These are phyloP conservation scores for Chytriomyces sp. DNA, from an alignment of 192 early-diverging fungal genomes.

Conservation along the genomic window DNA sequence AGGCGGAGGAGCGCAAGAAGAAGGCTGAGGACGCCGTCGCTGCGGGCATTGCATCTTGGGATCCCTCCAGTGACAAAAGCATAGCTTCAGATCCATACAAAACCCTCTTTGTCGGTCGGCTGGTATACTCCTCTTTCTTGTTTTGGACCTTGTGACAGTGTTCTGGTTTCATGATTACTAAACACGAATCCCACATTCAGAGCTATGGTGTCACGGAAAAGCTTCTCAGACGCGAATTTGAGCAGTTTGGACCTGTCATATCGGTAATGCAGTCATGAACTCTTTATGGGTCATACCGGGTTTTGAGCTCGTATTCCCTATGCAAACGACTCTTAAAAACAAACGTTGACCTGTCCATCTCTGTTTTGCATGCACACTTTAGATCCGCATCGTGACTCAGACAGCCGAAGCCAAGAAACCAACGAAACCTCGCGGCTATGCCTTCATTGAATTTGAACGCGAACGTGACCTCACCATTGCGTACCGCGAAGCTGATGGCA, in stretches of 20 bases:
- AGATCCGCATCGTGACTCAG: conserved; percentile 74
- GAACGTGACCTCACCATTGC: conserved; percentile 84
- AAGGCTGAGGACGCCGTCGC: conserved; percentile 67
- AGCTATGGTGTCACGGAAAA: conserved; percentile 78
- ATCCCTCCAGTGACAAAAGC: conserved; percentile 74
- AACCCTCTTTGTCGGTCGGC: conserved; percentile 84
- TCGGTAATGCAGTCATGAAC: conserved; percentile 55
- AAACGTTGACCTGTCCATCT: not conserved
- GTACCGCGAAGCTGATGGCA: conserved; percentile 86
- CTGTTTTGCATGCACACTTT: not conserved
- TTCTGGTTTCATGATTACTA: not conserved
- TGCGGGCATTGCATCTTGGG: conserved; percentile 63
- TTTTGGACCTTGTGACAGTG: not conserved
- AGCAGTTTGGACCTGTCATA: conserved; percentile 79
- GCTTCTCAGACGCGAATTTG: conserved; percentile 76
- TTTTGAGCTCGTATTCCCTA: not conserved
- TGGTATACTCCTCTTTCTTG: conserved; percentile 53
- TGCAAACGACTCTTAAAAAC: not conserved
- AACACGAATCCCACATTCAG: conserved; percentile 34
- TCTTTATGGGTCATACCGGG: not conserved
- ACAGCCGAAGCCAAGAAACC: conserved; percentile 37
- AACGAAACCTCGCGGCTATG: conserved; percentile 86
- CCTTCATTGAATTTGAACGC: conserved; percentile 92
- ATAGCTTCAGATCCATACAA: conserved; percentile 88
- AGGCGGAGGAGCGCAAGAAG: conserved; percentile 61